Percentiles rank a stretch among this genome's conserved stretches.
phyloP scores from a whole-genome alignment of 176 grass and related monocot genomes.

The Eleusine coracana region DNA sequence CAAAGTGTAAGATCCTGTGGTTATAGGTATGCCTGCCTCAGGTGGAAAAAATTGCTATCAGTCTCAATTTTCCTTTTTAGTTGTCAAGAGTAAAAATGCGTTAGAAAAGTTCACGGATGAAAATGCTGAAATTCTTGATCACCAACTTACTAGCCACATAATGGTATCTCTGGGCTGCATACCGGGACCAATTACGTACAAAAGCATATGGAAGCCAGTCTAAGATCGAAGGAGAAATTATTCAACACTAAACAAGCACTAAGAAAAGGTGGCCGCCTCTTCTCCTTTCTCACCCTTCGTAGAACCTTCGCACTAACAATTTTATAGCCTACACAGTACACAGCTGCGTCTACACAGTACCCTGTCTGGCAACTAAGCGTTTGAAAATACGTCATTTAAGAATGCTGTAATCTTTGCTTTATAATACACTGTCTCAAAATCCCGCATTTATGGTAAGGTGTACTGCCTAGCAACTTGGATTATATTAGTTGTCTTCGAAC shows the following conservation, averaged over 20 bases:
- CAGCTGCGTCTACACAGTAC: neutral
- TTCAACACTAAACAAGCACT: neutral
- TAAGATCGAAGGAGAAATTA: neutral
- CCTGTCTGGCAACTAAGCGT: neutral
- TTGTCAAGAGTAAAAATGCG: neutral
- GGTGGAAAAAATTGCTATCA: too few relatives aligned
- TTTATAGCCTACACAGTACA: neutral
- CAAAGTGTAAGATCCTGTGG: too few relatives aligned
- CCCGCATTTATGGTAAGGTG: too few relatives aligned
- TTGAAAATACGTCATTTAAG: neutral
- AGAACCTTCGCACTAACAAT: neutral
- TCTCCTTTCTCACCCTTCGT: neutral
- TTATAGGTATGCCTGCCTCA: too few relatives aligned
- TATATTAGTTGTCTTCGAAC: too few relatives aligned
- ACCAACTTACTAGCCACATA: neutral
- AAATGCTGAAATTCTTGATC: neutral
- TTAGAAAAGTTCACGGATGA: neutral
- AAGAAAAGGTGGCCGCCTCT: neutral
- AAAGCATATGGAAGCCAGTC: neutral
- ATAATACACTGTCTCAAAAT: too few relatives aligned
- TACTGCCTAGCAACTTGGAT: too few relatives aligned
- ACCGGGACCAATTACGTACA: neutral
- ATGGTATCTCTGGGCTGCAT: neutral
- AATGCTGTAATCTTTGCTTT: neutral
- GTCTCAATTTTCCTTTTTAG: too few relatives aligned